Evolutionary conservation across 345 rosid genomes (phyloP).

Genomic region (Pistacia integerrima): DNA sequence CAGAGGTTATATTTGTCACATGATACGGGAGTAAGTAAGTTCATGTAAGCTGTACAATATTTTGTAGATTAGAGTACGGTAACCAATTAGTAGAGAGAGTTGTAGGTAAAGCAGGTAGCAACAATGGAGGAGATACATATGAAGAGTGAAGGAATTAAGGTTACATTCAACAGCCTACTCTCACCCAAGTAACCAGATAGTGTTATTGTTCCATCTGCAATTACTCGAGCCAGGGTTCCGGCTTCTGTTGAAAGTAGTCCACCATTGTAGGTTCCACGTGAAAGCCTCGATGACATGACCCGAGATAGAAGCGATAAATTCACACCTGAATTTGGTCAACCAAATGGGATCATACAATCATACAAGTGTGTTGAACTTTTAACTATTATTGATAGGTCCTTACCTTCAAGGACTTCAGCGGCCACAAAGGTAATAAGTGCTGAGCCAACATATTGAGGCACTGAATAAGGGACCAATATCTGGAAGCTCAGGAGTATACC

Average conservation of each 20-base stretch:
- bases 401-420: conserved; percentile 70
- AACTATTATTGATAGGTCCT: not conserved
- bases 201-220: conserved; percentile 66
- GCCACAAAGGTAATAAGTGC: conserved; percentile 54
- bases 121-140: conserved; percentile 51
- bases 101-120: conserved; percentile 55
- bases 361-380: too few species aligned
- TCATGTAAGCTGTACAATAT: conserved; percentile 11
- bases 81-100: conserved; percentile 44
- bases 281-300: conserved; percentile 62
- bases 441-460: conserved; percentile 50
- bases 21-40: not conserved
- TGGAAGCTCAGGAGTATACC: conserved; percentile 61
- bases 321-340: conserved; percentile 41
- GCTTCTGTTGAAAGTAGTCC: conserved; percentile 69
- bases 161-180: conserved; percentile 45
- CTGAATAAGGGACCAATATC: conserved; percentile 43
- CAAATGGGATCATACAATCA: not conserved
- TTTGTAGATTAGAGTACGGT: not conserved
- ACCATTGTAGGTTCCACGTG: conserved; percentile 58
- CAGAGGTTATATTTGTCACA: not conserved
- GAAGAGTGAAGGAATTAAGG: conserved; percentile 51
- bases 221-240: conserved; percentile 56
- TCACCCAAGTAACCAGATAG: conserved; percentile 48
- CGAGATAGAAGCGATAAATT: conserved; percentile 58